Percentiles rank a stretch among this genome's conserved stretches.
Conservation (phyloP, 1,284 basidiomycete species). For the Ustilago bromivora region DNA sequence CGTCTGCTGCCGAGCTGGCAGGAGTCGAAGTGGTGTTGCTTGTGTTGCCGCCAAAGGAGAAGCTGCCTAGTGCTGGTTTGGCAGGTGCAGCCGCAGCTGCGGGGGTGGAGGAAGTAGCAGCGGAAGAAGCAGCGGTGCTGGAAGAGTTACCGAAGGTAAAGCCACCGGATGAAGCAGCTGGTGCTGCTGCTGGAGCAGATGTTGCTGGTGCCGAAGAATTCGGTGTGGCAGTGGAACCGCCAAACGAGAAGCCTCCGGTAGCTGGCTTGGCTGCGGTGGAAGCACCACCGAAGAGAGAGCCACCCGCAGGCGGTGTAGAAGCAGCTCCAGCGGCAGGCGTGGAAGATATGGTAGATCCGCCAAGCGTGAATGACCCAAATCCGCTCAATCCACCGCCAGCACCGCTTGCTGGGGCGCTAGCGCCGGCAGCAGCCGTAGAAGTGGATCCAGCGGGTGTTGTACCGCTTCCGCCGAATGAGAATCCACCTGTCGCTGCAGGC, state of each 20-base stretch:
- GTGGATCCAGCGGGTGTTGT: conserved; percentile 27
- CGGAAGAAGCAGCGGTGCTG: conserved; percentile 23
- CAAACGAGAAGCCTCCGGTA: conserved; percentile 54
- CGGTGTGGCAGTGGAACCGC: conserved; percentile 23
- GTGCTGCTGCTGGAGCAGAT: conserved; percentile 29
- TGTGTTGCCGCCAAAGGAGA: conserved; percentile 25
- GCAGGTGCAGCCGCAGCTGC: conserved; percentile 37
- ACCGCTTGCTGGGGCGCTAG: conserved; percentile 8
- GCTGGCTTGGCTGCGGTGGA: conserved; percentile 49
- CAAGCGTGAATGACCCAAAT: conserved; percentile 41
- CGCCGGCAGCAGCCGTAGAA: conserved; percentile 27
- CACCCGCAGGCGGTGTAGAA: conserved; percentile 24
- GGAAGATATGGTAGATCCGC: conserved; percentile 18
- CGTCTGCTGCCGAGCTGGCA: conserved; percentile 38
- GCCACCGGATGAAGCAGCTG: conserved; percentile 19
- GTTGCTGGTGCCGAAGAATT: conserved; percentile 42
- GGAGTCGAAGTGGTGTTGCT: conserved; percentile 25
- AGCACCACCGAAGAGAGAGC: conserved; percentile 39
- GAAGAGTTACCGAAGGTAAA: conserved; percentile 33
- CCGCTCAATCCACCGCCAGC: conserved; percentile 26
- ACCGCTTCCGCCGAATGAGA: conserved; percentile 44
- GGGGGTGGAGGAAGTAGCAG: conserved; percentile 33
- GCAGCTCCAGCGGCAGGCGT: conserved; percentile 14
- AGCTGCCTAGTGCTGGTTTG: conserved; percentile 52
- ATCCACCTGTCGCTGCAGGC: conserved; percentile 57